phyloP scores from a whole-genome alignment of 2,329 filamentous ascomycete species.

The Arthrobotrys conoides region DNA sequence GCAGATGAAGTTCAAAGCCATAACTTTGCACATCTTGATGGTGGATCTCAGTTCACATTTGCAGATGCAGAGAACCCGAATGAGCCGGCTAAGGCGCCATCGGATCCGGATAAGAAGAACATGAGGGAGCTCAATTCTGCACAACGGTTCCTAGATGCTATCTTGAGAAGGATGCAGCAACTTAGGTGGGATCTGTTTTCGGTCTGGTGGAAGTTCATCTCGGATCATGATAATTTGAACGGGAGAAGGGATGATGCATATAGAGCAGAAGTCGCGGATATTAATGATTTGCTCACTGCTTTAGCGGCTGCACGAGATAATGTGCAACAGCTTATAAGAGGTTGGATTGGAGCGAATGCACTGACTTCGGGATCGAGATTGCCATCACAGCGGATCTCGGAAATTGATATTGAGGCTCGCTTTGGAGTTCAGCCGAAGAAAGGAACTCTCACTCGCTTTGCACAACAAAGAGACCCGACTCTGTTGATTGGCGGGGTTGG shows the following conservation, averaged over 20 bases:
- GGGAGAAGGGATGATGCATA: no score
- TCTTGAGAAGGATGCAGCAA: slow-evolving; percentile 60
- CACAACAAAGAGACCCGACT: slow-evolving; percentile 66
- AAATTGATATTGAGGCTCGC: no score
- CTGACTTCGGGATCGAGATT: no score
- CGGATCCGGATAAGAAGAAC: background rate
- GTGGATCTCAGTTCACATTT: slow-evolving; percentile 36
- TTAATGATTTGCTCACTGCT: no score
- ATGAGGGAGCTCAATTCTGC: slow-evolving; percentile 48
- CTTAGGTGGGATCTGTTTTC: slow-evolving; percentile 68
- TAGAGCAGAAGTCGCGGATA: no score
- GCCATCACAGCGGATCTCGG: no score
- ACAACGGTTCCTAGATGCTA: slow-evolving; percentile 53
- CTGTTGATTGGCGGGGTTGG: slow-evolving; percentile 66
- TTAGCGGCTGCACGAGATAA: no score
- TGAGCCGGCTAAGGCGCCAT: slow-evolving; percentile 19
- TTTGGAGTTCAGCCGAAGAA: slow-evolving; percentile 56
- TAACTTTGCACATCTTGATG: no score
- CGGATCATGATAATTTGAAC: background rate
- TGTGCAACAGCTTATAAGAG: no score
- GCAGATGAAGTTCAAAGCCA: no score
- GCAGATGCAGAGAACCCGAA: slow-evolving; percentile 53
- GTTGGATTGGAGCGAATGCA: no score
- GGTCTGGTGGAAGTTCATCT: slow-evolving; percentile 68
- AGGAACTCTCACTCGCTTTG: slow-evolving; percentile 64